A percentile compares a stretch with the other conserved stretches of the same genome.
These are phyloP conservation scores for Luffa acutangula DNA, from an alignment of 306 rosid species.

Conservation along the genomic window DNA sequence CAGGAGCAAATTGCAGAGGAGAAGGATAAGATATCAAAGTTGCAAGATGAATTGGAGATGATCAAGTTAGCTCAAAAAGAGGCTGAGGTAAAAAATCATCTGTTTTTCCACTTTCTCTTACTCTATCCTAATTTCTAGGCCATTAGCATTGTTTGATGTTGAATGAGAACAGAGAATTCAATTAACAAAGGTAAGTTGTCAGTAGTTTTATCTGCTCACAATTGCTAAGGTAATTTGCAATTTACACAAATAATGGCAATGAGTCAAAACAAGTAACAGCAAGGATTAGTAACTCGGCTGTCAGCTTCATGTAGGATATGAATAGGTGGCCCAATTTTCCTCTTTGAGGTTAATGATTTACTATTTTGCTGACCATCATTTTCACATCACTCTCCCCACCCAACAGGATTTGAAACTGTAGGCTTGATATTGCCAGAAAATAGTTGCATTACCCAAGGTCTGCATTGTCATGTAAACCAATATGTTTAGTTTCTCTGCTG, in stretches of 20 bases:
- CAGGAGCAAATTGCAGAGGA: conserved; percentile 67
- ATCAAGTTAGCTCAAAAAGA: conserved; percentile 56
- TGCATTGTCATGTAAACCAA: not conserved
- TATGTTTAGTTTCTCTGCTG: not conserved
- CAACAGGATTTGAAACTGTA: not conserved
- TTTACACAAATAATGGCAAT: not conserved
- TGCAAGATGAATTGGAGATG: conserved; percentile 40
- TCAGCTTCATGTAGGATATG: not conserved
- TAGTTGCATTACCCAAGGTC: not conserved
- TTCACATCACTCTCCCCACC: not conserved
- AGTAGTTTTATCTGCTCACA: not conserved
- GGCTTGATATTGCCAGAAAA: conserved; percentile 4
- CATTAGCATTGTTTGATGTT: not conserved
- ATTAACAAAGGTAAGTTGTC: not conserved
- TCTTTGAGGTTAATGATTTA: not conserved
- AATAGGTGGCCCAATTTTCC: not conserved
- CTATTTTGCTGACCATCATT: not conserved
- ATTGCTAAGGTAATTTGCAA: not conserved
- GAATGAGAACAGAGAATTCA: not conserved
- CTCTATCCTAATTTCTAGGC: not conserved
- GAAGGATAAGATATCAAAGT: conserved; percentile 54
- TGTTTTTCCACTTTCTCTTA: not conserved
- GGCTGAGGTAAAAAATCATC: conserved; percentile 46
- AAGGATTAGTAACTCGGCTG: not conserved
- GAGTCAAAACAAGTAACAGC: not conserved